These are phyloP conservation scores for Ambispora gerdemannii DNA, from an alignment of 192 early-diverging fungal species.

Conservation along the genomic window DNA sequence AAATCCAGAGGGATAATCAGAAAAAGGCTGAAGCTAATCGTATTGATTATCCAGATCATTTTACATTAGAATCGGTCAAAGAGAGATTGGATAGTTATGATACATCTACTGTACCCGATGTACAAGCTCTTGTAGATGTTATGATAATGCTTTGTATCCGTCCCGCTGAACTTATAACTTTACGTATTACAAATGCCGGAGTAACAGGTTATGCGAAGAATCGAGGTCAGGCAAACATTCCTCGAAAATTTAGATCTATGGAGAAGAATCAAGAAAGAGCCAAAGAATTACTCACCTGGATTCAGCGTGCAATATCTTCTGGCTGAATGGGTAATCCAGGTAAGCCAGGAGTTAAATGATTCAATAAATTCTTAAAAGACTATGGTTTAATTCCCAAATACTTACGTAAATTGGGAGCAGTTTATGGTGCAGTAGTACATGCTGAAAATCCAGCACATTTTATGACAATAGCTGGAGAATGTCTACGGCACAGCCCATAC, in stretches of 20 bases:
- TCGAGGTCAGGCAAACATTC: neutral
- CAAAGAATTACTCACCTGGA: conserved; percentile 11
- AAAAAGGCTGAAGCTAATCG: no score
- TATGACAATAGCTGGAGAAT: conserved; percentile 5
- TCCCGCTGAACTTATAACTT: conserved; percentile 13
- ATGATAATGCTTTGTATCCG: conserved; percentile 20
- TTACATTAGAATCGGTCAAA: conserved; percentile 11
- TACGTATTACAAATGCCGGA: neutral
- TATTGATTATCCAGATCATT: conserved; percentile 18
- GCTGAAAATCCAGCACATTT: neutral
- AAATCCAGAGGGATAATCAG: neutral
- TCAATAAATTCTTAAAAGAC: conserved; percentile 15
- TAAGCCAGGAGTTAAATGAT: neutral
- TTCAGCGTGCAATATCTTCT: neutral
- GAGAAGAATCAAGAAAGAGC: neutral
- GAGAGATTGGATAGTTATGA: conserved; percentile 1
- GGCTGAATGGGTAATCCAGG: neutral
- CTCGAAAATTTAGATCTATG: neutral
- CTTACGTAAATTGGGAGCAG: conserved; percentile 14
- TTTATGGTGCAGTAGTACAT: conserved; percentile 1
- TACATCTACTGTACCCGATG: neutral
- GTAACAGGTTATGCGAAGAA: conserved; percentile 5
- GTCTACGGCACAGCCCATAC: neutral
- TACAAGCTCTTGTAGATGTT: conserved; percentile 11
- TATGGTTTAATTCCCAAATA: no score